Percentiles rank a stretch among this genome's conserved stretches.
phyloP scores from a whole-genome alignment of 805 yeast genomes.

The Saccharomycopsis sp. region DNA sequence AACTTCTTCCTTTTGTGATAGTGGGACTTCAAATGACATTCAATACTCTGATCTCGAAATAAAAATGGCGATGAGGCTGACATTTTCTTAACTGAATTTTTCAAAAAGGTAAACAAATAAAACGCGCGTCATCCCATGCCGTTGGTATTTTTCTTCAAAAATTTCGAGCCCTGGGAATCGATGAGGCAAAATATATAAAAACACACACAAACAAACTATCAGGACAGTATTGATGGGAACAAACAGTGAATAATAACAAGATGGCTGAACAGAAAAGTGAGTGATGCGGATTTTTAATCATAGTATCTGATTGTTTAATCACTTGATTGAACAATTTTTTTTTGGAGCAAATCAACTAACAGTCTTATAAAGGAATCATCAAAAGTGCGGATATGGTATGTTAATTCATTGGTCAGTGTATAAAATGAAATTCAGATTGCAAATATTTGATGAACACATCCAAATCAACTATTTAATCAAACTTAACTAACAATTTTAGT shows the following conservation, averaged over 20 bases:
- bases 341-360: neutral
- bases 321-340: neutral
- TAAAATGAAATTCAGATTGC: neutral
- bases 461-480: neutral
- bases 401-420: neutral
- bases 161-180: too few relatives aligned
- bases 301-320: neutral
- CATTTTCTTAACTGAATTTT: too few relatives aligned
- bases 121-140: too few relatives aligned
- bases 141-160: too few relatives aligned
- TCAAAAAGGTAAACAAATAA: too few relatives aligned
- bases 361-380: conserved; percentile 2
- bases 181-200: too few relatives aligned
- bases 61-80: too few relatives aligned
- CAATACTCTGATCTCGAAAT: too few relatives aligned
- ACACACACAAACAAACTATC: too few relatives aligned
- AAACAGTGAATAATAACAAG: neutral
- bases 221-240: neutral
- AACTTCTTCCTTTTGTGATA: neutral
- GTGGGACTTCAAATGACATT: too few relatives aligned
- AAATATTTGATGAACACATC: neutral
- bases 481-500: conserved; percentile 4
- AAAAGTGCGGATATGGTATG: conserved; percentile 15
- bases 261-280: conserved; percentile 12
- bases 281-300: neutral